Base-by-base conservation (phyloP, 176 grass and related monocot genomes). In the Olyra latifolia region DNA sequence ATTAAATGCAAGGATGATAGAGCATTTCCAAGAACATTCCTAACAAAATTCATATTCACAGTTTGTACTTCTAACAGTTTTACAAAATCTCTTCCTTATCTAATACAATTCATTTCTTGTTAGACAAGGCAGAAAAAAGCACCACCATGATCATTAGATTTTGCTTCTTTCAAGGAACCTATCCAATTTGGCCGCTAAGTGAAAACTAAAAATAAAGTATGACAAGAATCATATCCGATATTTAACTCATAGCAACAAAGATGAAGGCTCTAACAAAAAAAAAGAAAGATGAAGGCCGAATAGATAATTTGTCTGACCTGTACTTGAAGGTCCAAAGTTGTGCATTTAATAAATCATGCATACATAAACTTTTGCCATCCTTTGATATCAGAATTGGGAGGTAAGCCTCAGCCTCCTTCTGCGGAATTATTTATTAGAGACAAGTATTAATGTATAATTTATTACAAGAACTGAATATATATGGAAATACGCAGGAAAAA, bases 251-350 rank as follows among this genome's bases (percentile, higher is more conserved):
- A 42, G 46, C 63, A 80, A 59, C 40, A 69, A 62, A 30, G 9
- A 50, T 39, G 48, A 57, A 29, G 46, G 46, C 32, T 35, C 32
- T 35, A 3, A 3, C 5, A 35, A 4, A 4, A 35, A 35, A 35
- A 35, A 80, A 59, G 24, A 69, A 62, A 23, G 9, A 50, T 39
- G 48, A 57, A 29, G 46, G 39, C 32, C 35, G 65, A 74, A 39
- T 62, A 24, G n/a, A 52, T 16, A 42, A 60, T 42, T 4, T 82
- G 4, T 1, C 24, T 20, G 56, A 99, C 97, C 93, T 93, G 82
- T 96, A 96, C 71, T 91, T 96, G 77, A 99, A 99, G 58, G 93
- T 93, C 93, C 97, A 99, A 11, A 85, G 44, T 52, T 93, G 82
- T 39, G 82, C 86, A 73, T 84, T 93, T 78, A 88, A 71, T 19